Conservation (phyloP, 305 asterid genomes). For the Salvia sclarea region DNA sequence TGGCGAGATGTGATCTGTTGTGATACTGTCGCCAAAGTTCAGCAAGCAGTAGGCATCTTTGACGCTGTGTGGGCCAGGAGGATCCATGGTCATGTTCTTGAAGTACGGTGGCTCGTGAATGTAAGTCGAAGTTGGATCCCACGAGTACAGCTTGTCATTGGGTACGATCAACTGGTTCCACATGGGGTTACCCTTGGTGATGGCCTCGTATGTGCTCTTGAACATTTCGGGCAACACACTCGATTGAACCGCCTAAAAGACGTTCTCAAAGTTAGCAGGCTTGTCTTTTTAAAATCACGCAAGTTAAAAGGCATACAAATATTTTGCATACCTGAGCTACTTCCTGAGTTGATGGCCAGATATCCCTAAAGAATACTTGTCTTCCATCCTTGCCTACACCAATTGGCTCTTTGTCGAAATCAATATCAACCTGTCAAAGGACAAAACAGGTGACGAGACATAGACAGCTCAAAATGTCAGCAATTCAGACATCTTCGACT, state of each 20-base stretch:
- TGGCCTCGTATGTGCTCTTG: constrained; percentile 85
- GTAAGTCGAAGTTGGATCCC: constrained; percentile 89
- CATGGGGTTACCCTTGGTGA: constrained; percentile 84
- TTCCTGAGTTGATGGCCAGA: constrained; percentile 94
- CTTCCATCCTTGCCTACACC: constrained; percentile 86
- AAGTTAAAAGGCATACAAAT: constrained; percentile 14
- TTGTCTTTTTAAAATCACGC: background rate
- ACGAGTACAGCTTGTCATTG: constrained; percentile 63
- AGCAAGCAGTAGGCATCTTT: constrained; percentile 94
- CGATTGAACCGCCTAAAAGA: constrained; percentile 72
- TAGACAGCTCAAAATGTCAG: too few relatives aligned
- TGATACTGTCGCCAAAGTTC: constrained; percentile 90
- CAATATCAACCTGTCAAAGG: constrained; percentile 77
- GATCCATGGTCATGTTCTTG: constrained; percentile 87
- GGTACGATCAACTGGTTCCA: constrained; percentile 84
- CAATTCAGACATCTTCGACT: background rate
- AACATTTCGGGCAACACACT: constrained; percentile 94
- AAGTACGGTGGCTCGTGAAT: constrained; percentile 98
- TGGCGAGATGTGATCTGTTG: constrained; percentile 96
- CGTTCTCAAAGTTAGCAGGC: constrained; percentile 11
- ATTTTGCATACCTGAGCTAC: constrained; percentile 67
- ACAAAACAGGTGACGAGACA: background rate
- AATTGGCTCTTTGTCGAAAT: constrained; percentile 91
- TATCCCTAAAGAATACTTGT: constrained; percentile 80
- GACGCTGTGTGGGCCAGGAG: constrained; percentile 90